phyloP scores from a whole-genome alignment of 345 rosid species.

The Salix dunnii region DNA sequence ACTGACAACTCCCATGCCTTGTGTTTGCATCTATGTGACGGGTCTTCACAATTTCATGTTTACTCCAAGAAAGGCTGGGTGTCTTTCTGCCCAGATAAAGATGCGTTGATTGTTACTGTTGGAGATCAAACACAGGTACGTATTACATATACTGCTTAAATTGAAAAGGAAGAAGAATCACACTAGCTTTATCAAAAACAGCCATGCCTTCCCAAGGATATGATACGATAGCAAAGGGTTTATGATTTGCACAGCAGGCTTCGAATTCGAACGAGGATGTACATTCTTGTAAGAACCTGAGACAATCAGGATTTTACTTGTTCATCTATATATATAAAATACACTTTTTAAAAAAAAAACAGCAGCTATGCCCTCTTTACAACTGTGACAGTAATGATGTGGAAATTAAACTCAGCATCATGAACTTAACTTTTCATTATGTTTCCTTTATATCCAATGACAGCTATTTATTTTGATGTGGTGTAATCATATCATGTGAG shows the following conservation, averaged over 20 bases:
- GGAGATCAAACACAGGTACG: slow-evolving; percentile 77
- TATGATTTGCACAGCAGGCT: accelerated
- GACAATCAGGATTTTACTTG: accelerated
- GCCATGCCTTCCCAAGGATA: neutral
- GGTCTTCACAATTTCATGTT: slow-evolving; percentile 60
- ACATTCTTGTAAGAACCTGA: accelerated
- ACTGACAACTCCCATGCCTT: slow-evolving; percentile 69
- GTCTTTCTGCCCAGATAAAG: slow-evolving; percentile 58
- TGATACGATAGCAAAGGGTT: too few species aligned
- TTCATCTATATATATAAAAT: accelerated
- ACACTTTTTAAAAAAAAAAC: too few species aligned
- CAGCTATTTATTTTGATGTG: too few species aligned
- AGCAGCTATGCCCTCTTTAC: slow-evolving; percentile 9
- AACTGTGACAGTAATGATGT: slow-evolving; percentile 13
- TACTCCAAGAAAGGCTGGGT: slow-evolving; percentile 91
- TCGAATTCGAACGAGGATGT: accelerated
- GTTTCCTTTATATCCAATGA: too few species aligned
- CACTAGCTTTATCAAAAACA: neutral
- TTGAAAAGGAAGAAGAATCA: neutral
- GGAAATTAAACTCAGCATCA: neutral
- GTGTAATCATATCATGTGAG: too few species aligned
- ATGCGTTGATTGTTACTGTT: slow-evolving; percentile 60
- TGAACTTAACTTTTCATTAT: too few species aligned
- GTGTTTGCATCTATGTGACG: slow-evolving; percentile 51
- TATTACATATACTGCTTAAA: neutral